A percentile compares a stretch with the other conserved stretches of the same genome.
Conservation (phyloP, 441 rosid genomes). For the Rhodomyrtus psidioides region DNA sequence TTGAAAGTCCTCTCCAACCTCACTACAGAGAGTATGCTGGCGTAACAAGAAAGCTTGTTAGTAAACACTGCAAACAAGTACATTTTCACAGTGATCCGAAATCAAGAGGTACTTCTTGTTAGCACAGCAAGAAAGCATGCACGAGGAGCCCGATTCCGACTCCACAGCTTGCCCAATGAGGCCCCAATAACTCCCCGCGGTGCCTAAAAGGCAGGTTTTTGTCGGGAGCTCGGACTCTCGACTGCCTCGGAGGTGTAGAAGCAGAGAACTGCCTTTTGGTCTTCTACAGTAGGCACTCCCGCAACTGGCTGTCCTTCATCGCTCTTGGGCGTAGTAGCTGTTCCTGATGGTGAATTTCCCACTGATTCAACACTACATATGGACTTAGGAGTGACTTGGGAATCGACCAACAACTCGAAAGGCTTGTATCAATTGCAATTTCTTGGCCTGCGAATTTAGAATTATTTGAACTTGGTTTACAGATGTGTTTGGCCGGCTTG, state of each 20-base stretch:
- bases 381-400: constrained; percentile 21
- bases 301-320: constrained; percentile 3
- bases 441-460: constrained; percentile 13
- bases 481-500: not conserved
- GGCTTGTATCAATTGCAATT: constrained; percentile 39
- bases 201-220: constrained; percentile 18
- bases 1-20: constrained; percentile 2
- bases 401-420: constrained; percentile 43
- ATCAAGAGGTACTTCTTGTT: not conserved
- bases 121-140: not conserved
- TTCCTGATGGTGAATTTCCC: constrained; percentile 11
- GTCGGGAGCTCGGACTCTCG: constrained; percentile 5
- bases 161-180: constrained; percentile 20
- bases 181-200: constrained; percentile 32
- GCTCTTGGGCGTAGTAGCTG: constrained; percentile 1
- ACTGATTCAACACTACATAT: constrained; percentile 19
- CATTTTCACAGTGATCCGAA: not conserved
- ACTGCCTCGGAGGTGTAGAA: constrained; percentile 5
- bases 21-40: constrained; percentile 3
- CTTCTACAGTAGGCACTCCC: constrained; percentile 9
- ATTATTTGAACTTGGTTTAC: not conserved
- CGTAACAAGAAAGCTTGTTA: not conserved
- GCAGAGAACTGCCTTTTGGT: constrained; percentile 9
- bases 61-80: not conserved
- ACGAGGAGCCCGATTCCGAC: constrained; percentile 11